Percentiles rank a stretch among this genome's conserved stretches.
Conservation (phyloP, 2,329 filamentous ascomycete genomes). For the Escovopsis sp. region DNA sequence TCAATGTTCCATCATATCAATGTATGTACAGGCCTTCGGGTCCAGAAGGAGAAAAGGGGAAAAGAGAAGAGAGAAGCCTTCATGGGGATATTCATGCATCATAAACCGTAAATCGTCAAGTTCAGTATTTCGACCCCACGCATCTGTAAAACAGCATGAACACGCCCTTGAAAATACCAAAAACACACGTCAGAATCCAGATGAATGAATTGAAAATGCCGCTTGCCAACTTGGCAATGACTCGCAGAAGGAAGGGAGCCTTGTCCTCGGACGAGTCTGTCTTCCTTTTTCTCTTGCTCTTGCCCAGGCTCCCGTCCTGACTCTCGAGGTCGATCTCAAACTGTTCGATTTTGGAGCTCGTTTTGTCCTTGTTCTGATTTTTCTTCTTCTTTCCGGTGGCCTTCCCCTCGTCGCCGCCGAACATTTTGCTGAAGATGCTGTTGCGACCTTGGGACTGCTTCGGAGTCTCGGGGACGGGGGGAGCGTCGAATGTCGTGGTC, state of each 20-base stretch:
- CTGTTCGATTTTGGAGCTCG: conserved; percentile 32
- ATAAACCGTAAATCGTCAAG: conserved; percentile 1
- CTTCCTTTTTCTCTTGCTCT: conserved; percentile 16
- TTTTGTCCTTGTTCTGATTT: conserved; percentile 14
- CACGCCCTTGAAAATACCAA: conserved; percentile 38
- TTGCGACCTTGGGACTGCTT: conserved; percentile 15
- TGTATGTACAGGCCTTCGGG: too few relatives aligned
- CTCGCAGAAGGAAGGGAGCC: conserved; percentile 34
- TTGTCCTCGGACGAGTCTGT: conserved; percentile 22
- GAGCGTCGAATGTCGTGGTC: conserved; percentile 44
- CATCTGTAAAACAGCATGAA: conserved; percentile 37
- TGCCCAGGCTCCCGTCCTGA: conserved; percentile 33
- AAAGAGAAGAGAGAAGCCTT: not conserved
- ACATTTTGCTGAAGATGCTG: conserved; percentile 15
- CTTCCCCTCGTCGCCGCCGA: conserved; percentile 15
- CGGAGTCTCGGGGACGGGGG: conserved; percentile 24
- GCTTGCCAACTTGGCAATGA: conserved; percentile 34
- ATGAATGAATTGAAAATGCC: conserved; percentile 42
- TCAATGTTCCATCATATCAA: too few relatives aligned
- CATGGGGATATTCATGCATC: conserved; percentile 3
- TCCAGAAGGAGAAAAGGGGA: not conserved
- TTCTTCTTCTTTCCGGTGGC: conserved; percentile 33
- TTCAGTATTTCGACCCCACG: conserved; percentile 28
- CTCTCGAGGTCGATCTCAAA: conserved; percentile 50
- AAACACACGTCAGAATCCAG: conserved; percentile 40